Evolutionary conservation across 306 rosid genomes (phyloP).

Genomic region (Castanea crenata): DNA sequence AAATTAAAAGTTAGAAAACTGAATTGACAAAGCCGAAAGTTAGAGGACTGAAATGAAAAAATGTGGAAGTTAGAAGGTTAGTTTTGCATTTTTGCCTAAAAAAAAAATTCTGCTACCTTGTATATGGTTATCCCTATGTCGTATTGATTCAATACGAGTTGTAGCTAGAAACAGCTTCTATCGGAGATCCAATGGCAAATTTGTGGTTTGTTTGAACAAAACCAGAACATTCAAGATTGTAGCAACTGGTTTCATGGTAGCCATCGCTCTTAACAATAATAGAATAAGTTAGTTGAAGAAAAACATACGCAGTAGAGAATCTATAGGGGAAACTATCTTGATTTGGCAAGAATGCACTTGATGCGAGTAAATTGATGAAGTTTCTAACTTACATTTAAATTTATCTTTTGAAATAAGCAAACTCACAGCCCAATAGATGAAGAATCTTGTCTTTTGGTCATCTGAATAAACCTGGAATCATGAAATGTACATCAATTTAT

Average conservation of each 20-base stretch:
- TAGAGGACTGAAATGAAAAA: too few relatives aligned
- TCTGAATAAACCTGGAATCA: neutral
- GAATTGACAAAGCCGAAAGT: too few relatives aligned
- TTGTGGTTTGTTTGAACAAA: slow-evolving; percentile 16
- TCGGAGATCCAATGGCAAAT: neutral
- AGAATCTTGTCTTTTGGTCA: neutral
- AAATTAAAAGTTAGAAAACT: too few relatives aligned
- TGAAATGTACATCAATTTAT: neutral
- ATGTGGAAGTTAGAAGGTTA: too few relatives aligned
- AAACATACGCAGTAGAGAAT: too few relatives aligned
- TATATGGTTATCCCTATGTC: neutral
- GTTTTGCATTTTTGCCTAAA: too few relatives aligned
- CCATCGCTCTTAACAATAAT: slow-evolving; percentile 1
- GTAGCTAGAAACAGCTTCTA: slow-evolving; percentile 16
- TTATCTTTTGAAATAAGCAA: neutral
- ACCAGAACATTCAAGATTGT: slow-evolving; percentile 26
- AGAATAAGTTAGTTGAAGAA: too few relatives aligned
- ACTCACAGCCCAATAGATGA: slow-evolving; percentile 30
- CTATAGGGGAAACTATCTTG: too few relatives aligned
- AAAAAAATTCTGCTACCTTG: neutral
- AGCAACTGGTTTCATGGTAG: slow-evolving; percentile 20
- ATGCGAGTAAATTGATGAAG: too few relatives aligned
- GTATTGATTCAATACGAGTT: neutral
- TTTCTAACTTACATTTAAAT: too few relatives aligned
- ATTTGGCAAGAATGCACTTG: too few relatives aligned